A percentile compares a stretch with the other conserved stretches of the same genome.
phyloP scores from a whole-genome alignment of 228 moss, liverwort and hornwort genomes.

The Sphagnum fallax region DNA sequence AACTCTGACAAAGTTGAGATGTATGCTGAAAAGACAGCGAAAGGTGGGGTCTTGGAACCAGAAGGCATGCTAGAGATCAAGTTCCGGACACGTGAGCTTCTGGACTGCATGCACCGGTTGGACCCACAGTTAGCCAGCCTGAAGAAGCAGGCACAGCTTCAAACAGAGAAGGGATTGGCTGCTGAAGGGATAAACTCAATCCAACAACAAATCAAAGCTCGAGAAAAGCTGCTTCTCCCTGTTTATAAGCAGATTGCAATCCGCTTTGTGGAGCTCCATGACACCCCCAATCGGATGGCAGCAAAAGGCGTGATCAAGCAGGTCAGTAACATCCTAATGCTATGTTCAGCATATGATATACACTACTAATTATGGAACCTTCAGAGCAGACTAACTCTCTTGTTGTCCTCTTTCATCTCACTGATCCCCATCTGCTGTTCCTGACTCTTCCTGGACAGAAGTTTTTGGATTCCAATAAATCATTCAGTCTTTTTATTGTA shows the following conservation, averaged over 20 bases:
- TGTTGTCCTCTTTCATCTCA: not conserved
- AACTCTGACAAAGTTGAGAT: constrained; percentile 88
- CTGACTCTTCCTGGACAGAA: no score
- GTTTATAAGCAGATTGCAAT: constrained; percentile 94
- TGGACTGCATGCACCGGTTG: constrained; percentile 83
- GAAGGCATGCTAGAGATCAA: constrained; percentile 96
- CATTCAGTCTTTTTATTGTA: no score
- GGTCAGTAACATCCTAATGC: constrained; percentile 7
- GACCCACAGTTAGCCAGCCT: constrained; percentile 50
- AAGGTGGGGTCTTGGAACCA: constrained; percentile 87
- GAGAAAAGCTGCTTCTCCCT: constrained; percentile 69
- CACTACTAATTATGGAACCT: not conserved
- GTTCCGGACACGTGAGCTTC: constrained; percentile 69
- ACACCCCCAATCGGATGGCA: constrained; percentile 84
- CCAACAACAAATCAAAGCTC: constrained; percentile 67
- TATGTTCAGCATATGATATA: not conserved
- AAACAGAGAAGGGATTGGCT: constrained; percentile 1
- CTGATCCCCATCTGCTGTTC: no score
- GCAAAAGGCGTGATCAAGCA: constrained; percentile 94
- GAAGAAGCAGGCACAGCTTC: constrained; percentile 41
- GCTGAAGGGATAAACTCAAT: constrained; percentile 18
- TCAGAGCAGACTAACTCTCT: not conserved
- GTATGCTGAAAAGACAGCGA: constrained; percentile 87
- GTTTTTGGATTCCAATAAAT: no score
- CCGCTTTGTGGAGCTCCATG: constrained; percentile 88